Base-by-base conservation (phyloP, 2,329 filamentous ascomycete genomes). In the Neofusicoccum parvum region DNA sequence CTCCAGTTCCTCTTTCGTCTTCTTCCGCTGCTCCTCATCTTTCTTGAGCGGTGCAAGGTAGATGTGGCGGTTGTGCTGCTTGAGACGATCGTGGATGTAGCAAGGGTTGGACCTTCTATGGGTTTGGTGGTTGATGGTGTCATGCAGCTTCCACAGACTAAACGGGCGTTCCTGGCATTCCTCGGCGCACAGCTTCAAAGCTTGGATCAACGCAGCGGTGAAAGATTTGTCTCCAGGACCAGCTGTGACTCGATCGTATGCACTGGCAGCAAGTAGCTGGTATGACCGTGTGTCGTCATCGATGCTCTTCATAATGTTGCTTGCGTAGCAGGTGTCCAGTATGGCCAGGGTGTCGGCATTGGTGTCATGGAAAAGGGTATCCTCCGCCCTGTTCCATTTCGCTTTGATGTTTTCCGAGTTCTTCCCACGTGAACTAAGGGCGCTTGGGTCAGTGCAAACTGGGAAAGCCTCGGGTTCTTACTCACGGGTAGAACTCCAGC, bases 251-350 rank as follows among this genome's bases (percentile, higher is more conserved):
- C 68, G 45, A 60, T 77, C 68, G 3, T 71, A 68, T 2, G 67
- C 65, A 51, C 73, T 76, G 0, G 75, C 75, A 50, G 73, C 74
- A 9, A 78, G 66, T 2, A 77, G 63, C 53, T 78, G 74, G 14
- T 77, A 76, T 5, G 72, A 75, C 51, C 72, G 68, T 3, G 66
- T 68, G 9, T 71, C 68, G 11, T 70, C 69, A 41, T 65, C 71
- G 12, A 65, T 68, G 0, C 73, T 73, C 49, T 78, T 77, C 14
- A 68, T 50, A 5, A 73, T 63, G 62, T 78, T 78, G 70, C 74
- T 76, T 0, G 76, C 69, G 56, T 74, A 79, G 71, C 78, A 80
- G 0, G 75, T 75, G 62, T 80, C 78, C 10, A 80, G 65, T 15
- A 80, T 79, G 4, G 72, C 74, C 10, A 80, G 66, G 1, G 78